Percentiles rank a stretch among this genome's conserved stretches.
Conservation (phyloP, 805 yeast species). For the Saccharomyces jurei region DNA sequence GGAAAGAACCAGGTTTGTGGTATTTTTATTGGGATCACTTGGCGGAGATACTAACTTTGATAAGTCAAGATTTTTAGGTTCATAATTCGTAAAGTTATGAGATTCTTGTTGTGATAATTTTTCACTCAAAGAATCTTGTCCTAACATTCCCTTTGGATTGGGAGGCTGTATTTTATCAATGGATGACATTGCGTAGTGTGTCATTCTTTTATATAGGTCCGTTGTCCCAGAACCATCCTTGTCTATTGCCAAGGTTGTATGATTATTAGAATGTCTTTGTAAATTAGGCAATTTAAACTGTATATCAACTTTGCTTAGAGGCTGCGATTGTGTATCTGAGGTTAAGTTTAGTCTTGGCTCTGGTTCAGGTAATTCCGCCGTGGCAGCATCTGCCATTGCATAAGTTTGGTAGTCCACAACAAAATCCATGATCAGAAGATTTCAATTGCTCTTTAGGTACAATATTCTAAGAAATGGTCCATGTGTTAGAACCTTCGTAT, state of each 20-base stretch:
- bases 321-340: neutral
- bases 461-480: neutral
- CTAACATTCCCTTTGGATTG: neutral
- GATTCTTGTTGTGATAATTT: neutral
- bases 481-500: neutral
- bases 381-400: constrained; percentile 27
- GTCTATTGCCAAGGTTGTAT: neutral
- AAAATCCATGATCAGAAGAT: constrained; percentile 30
- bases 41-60: neutral
- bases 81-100: constrained; percentile 1
- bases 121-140: constrained; percentile 1
- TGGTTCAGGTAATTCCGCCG: constrained; percentile 25
- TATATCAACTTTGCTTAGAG: neutral
- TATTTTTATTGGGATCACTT: constrained; percentile 5
- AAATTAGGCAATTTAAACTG: constrained; percentile 10
- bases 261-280: neutral
- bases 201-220: constrained; percentile 17
- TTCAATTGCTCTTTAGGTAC: neutral
- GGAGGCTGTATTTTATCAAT: constrained; percentile 5
- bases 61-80: neutral
- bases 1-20: constrained; percentile 24
- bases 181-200: constrained; percentile 13
- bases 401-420: constrained; percentile 40
- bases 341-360: constrained; percentile 19
- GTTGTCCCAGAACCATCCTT: neutral